Base-by-base conservation (phyloP, 2,329 filamentous ascomycete genomes). In the Penicillium sp. region DNA sequence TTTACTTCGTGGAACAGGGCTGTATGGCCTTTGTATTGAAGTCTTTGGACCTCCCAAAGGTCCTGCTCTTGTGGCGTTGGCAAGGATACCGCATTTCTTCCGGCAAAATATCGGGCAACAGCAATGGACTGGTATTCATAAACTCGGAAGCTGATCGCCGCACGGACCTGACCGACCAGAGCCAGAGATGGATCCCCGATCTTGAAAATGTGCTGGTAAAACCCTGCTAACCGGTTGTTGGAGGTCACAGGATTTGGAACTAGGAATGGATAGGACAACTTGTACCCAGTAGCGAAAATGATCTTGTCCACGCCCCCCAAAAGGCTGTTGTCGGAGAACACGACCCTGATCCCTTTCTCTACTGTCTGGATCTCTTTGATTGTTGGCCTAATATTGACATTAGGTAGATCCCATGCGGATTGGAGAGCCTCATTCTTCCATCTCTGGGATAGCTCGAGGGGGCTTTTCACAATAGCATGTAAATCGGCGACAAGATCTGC, bases 201-300 rank as follows among this genome's bases (percentile, higher is more conserved):
- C 19, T 60, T 57, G 53, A 66, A 67, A 3, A 67, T 55, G 26
- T 67, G 65, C 31, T 63, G 59, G 51, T 66, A 67, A 28, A 65
- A 57, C 1, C 63, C 60, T 7, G 52, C 49, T 9, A 64, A 43
- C 7, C 57, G 51, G 35, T 63, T 63, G 40, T 64, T 61, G 1
- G 52, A 43, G 3, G 58, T 61, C 6, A 59, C 56, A 0, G 56
- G 53, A 28, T 61, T 44, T 2, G 59, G 61, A 0, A 46, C 53
- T 1, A 67, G 52, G 49, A 65, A 67, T 3, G 64, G 64, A 48
- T 63, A 64, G 3, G 57, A 60, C 21, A 61, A 51, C 13, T 55
- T 51, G 50, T 63, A 67, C 0, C 64, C 64, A 1, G 64, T 67
- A 0, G 60, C 64, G 48, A 67, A 66, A n/a, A 67, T 49, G 34